These are phyloP conservation scores for Albifimbria verrucaria DNA, from an alignment of 2,329 filamentous ascomycete species.

Conservation along the genomic window DNA sequence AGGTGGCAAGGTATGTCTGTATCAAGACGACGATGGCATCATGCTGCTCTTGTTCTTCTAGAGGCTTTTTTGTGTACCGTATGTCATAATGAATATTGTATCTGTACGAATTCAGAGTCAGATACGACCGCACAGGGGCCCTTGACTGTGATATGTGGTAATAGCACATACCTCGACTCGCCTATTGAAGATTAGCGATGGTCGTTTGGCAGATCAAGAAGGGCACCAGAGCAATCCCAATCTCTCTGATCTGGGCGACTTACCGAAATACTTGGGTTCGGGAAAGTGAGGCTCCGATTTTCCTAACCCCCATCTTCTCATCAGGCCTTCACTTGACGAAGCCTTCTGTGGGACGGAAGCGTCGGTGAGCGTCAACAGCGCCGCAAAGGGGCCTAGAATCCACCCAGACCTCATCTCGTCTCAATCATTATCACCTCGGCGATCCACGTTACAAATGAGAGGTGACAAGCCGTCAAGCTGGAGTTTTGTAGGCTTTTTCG, in stretches of 20 bases:
- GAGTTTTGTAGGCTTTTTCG: no score
- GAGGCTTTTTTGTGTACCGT: slow-evolving; percentile 35
- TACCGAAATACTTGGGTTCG: slow-evolving; percentile 15
- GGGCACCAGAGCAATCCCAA: no score
- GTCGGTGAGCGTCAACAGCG: not conserved
- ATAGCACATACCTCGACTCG: slow-evolving; percentile 17
- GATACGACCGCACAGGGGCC: no score
- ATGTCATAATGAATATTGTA: slow-evolving; percentile 30
- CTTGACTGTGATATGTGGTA: not conserved
- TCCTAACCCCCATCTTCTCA: not conserved
- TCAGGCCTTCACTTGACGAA: not conserved
- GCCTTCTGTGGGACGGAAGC: not conserved
- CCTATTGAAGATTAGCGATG: slow-evolving; percentile 10
- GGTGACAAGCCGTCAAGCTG: no score
- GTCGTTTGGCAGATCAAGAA: no score
- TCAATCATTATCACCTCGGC: not conserved
- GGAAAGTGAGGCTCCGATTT: slow-evolving; percentile 9
- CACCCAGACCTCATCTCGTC: not conserved
- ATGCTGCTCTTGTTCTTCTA: slow-evolving; percentile 53
- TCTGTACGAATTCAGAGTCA: slow-evolving; percentile 14
- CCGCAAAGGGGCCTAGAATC: not conserved
- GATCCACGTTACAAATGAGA: no score
- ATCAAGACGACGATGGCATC: slow-evolving; percentile 64
- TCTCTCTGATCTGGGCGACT: not conserved
- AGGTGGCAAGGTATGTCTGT: slow-evolving; percentile 68